Percentiles rank a stretch among this genome's conserved stretches.
Conservation (phyloP, 306 rosid species). For the Acacia crassicarpa region DNA sequence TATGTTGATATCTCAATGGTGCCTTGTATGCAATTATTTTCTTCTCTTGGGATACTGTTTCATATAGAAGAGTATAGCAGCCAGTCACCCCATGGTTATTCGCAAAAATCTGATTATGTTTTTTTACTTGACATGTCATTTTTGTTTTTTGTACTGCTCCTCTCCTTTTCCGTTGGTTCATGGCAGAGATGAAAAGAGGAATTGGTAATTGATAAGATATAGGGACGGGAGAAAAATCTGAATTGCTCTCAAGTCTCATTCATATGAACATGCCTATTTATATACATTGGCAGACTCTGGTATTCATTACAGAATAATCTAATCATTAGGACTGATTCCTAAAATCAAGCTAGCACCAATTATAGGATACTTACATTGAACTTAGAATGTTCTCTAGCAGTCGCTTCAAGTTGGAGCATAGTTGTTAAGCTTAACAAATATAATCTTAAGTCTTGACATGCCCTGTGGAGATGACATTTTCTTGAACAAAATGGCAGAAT, state of each 20-base stretch:
- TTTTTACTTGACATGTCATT: not conserved
- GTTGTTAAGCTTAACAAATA: not conserved
- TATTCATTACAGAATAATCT: not conserved
- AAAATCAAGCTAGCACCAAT: too few species aligned
- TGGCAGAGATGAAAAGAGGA: not conserved
- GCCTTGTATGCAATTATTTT: not conserved
- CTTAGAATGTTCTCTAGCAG: not conserved
- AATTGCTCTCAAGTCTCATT: not conserved
- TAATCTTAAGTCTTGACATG: too few species aligned
- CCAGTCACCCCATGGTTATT: constrained; percentile 11
- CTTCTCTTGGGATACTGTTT: not conserved
- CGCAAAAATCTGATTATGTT: constrained; percentile 1
- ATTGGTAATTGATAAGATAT: constrained; percentile 6
- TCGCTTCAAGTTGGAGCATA: too few species aligned
- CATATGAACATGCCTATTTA: not conserved
- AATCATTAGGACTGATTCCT: too few species aligned
- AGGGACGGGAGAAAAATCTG: not conserved
- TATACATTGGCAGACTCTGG: not conserved
- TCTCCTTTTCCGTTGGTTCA: constrained; percentile 2
- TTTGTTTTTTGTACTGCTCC: not conserved
- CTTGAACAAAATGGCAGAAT: not conserved
- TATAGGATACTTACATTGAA: not conserved
- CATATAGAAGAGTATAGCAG: constrained; percentile 6
- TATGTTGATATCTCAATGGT: not conserved
- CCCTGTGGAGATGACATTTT: not conserved